phyloP scores from a whole-genome alignment of 129 eudicot genomes.

The Arctium minus region DNA sequence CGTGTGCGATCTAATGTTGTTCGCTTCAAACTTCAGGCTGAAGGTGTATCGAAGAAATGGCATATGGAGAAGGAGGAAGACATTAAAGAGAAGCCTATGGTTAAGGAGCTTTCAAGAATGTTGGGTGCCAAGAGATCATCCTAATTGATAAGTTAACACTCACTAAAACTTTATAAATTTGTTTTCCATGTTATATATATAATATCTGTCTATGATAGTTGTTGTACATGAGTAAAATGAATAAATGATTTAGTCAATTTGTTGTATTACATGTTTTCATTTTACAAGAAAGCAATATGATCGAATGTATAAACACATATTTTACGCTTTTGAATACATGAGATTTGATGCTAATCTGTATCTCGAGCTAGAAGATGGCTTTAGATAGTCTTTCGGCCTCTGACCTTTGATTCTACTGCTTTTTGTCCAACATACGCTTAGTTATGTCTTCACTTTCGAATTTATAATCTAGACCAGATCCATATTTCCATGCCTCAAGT shows the following conservation, averaged over 20 bases:
- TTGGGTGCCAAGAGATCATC: slow-evolving; percentile 48
- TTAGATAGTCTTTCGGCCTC: not conserved
- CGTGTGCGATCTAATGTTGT: not conserved
- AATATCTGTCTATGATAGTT: not conserved
- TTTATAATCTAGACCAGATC: slow-evolving; percentile 86
- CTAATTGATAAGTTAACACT: slow-evolving; percentile 15
- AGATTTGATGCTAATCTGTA: not conserved
- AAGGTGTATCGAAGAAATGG: slow-evolving; percentile 66
- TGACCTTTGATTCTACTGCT: not conserved
- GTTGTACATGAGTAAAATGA: slow-evolving; percentile 1
- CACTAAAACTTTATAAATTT: not conserved
- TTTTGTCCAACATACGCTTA: not conserved
- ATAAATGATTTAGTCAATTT: not conserved
- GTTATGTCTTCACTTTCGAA: slow-evolving; percentile 24
- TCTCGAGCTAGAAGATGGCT: not conserved
- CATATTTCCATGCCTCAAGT: slow-evolving; percentile 93
- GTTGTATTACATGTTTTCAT: slow-evolving; percentile 13
- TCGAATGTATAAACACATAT: not conserved
- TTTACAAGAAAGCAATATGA: not conserved
- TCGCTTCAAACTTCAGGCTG: slow-evolving; percentile 47
- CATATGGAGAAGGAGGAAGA: slow-evolving; percentile 47
- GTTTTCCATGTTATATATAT: not conserved
- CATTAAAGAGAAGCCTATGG: slow-evolving; percentile 57
- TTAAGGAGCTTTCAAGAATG: slow-evolving; percentile 66
- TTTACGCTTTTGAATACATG: not conserved